A percentile compares a stretch with the other conserved stretches of the same genome.
These are phyloP conservation scores for Colletotrichum godetiae DNA, from an alignment of 2,329 filamentous ascomycete genomes.

Conservation along the genomic window DNA sequence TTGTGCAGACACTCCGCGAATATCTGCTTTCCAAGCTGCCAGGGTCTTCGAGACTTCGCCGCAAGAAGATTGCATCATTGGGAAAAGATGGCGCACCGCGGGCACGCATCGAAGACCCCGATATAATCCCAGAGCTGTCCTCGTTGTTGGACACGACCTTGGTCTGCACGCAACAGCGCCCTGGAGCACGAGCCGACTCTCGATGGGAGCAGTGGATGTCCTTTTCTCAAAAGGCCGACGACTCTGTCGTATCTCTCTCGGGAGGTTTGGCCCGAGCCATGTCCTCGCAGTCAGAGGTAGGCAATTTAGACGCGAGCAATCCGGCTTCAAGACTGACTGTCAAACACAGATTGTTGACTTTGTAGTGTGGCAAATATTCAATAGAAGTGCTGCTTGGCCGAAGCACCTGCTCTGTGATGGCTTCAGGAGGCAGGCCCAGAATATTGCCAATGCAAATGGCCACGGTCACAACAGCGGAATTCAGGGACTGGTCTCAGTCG, in stretches of 20 bases:
- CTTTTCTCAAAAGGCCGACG: slow-evolving; percentile 73
- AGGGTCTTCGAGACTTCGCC: slow-evolving; percentile 70
- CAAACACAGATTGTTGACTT: slow-evolving; percentile 77
- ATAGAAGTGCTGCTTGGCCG: slow-evolving; percentile 62
- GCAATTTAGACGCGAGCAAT: background rate
- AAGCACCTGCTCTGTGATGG: slow-evolving; percentile 88
- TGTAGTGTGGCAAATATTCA: slow-evolving; percentile 82
- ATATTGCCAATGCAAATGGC: slow-evolving; percentile 43
- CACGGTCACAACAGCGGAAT: slow-evolving; percentile 52
- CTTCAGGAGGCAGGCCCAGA: slow-evolving; percentile 65
- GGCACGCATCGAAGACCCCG: slow-evolving; percentile 38
- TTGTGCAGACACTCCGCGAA: slow-evolving; percentile 74
- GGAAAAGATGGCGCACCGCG: slow-evolving; percentile 43
- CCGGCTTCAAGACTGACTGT: slow-evolving; percentile 32
- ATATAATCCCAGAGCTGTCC: slow-evolving; percentile 58
- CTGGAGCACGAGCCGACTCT: slow-evolving; percentile 42
- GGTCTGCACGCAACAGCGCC: slow-evolving; percentile 62
- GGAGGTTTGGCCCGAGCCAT: slow-evolving; percentile 54
- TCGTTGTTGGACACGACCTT: slow-evolving; percentile 76
- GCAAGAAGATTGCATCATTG: slow-evolving; percentile 65
- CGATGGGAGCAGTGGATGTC: slow-evolving; percentile 67
- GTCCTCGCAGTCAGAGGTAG: slow-evolving; percentile 74
- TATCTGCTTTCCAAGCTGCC: slow-evolving; percentile 77
- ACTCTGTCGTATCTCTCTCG: slow-evolving; percentile 66
- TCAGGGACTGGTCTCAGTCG: slow-evolving; percentile 72